Conservation (phyloP, 139 green algal species). For the Zygnema cylindricum region DNA sequence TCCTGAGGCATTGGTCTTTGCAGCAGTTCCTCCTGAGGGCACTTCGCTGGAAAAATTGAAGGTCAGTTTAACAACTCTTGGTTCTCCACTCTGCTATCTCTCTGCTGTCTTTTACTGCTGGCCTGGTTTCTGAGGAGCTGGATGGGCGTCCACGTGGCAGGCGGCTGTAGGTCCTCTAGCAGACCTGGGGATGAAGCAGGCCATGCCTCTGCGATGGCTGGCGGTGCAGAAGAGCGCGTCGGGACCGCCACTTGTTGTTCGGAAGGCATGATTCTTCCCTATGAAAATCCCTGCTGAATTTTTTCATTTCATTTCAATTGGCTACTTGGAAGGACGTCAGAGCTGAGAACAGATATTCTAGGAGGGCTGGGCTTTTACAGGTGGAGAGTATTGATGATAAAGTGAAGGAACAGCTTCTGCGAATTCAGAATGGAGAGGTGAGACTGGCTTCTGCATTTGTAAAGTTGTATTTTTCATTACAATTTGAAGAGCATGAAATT, state of each 20-base stretch:
- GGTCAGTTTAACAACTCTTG: background rate
- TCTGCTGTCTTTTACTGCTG: background rate
- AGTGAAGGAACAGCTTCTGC: constrained; percentile 31
- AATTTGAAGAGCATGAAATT: no score
- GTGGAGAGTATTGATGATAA: constrained; percentile 59
- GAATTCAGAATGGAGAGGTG: constrained; percentile 54
- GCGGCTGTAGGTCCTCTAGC: constrained; percentile 68
- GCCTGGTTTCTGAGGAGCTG: background rate
- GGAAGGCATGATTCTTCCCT: background rate
- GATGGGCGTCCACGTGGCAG: background rate
- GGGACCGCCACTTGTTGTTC: background rate
- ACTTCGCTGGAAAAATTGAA: constrained; percentile 79
- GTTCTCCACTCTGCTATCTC: background rate
- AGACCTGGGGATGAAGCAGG: constrained; percentile 91
- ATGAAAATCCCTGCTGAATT: no score
- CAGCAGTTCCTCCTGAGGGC: constrained; percentile 75
- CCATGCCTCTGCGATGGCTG: constrained; percentile 88
- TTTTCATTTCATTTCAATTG: no score
- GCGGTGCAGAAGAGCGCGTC: constrained; percentile 42
- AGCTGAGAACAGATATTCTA: no score
- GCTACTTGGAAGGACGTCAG: no score
- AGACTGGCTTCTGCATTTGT: no score
- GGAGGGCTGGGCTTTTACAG: constrained; percentile 1
- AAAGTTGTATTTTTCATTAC: no score
- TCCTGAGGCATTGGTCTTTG: constrained; percentile 88